Conservation (phyloP, 495 filamentous ascomycete species). For the Penicillium riverlandense region DNA sequence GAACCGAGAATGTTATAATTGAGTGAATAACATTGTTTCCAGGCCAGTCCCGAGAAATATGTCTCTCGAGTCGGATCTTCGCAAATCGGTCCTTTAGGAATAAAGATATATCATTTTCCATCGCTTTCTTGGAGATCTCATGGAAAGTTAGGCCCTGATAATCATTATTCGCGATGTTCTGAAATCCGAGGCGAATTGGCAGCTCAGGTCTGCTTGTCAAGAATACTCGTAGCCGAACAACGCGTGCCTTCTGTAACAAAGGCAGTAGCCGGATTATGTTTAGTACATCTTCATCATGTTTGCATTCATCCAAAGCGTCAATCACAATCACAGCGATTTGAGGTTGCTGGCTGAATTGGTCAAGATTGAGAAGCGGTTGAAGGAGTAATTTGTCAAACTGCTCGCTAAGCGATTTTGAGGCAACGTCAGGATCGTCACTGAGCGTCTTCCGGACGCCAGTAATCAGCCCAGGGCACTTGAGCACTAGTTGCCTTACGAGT, state of each 20-base stretch:
- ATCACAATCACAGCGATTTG: conserved; percentile 31
- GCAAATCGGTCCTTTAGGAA: conserved; percentile 18
- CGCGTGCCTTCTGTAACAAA: conserved; percentile 6
- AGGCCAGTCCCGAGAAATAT: conserved; percentile 30
- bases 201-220: conserved; percentile 41
- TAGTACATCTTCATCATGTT: conserved; percentile 27
- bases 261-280: conserved; percentile 30
- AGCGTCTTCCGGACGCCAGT: conserved; percentile 28
- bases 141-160: conserved; percentile 22
- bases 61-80: conserved; percentile 10
- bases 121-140: conserved; percentile 12
- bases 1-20: conserved; percentile 15
- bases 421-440: conserved; percentile 25
- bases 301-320: conserved; percentile 50
- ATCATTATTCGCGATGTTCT: conserved; percentile 6
- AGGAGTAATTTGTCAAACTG: conserved; percentile 47
- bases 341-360: neutral
- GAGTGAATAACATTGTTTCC: conserved; percentile 7
- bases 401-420: conserved; percentile 25
- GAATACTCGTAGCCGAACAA: conserved; percentile 20
- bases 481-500: conserved; percentile 33
- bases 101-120: conserved; percentile 20
- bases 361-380: conserved; percentile 20
- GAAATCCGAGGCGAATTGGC: conserved; percentile 28
- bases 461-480: conserved; percentile 15